Conservation (phyloP, 83 land plant genomes). For the Larix sibirica region DNA sequence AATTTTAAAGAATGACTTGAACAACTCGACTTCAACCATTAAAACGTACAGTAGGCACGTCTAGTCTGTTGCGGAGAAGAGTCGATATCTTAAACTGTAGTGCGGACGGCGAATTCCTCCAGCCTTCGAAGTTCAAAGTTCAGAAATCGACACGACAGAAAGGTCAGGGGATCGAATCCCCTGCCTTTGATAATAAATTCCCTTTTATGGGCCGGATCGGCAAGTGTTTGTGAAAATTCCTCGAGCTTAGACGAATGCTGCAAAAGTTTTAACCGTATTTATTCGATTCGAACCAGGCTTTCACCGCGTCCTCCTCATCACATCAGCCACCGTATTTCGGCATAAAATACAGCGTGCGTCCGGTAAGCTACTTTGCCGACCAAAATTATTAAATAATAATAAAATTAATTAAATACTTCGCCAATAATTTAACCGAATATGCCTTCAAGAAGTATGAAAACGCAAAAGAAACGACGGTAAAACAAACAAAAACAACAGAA, state of each 20-base stretch:
- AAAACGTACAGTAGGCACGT: not conserved
- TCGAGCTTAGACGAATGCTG: not conserved
- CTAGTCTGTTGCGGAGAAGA: not conserved
- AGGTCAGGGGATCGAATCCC: constrained; percentile 2
- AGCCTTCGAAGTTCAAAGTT: not conserved
- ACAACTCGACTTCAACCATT: not conserved
- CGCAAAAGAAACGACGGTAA: too few relatives aligned
- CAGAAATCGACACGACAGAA: not conserved
- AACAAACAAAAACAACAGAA: too few relatives aligned
- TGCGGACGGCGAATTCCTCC: not conserved
- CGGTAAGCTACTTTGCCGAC: too few relatives aligned
- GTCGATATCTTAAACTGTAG: not conserved
- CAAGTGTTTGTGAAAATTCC: too few relatives aligned
- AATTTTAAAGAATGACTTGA: not conserved
- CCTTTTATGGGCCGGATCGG: not conserved
- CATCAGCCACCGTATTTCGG: too few relatives aligned
- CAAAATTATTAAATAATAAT: too few relatives aligned
- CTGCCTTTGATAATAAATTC: not conserved
- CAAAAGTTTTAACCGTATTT: not conserved
- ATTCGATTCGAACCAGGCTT: not conserved
- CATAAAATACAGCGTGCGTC: too few relatives aligned
- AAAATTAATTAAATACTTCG: too few relatives aligned
- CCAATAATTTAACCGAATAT: too few relatives aligned
- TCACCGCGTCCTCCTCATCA: too few relatives aligned
- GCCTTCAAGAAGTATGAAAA: too few relatives aligned